These are phyloP conservation scores for Sparassis latifolia DNA, from an alignment of 1,284 basidiomycete species.

Conservation along the genomic window DNA sequence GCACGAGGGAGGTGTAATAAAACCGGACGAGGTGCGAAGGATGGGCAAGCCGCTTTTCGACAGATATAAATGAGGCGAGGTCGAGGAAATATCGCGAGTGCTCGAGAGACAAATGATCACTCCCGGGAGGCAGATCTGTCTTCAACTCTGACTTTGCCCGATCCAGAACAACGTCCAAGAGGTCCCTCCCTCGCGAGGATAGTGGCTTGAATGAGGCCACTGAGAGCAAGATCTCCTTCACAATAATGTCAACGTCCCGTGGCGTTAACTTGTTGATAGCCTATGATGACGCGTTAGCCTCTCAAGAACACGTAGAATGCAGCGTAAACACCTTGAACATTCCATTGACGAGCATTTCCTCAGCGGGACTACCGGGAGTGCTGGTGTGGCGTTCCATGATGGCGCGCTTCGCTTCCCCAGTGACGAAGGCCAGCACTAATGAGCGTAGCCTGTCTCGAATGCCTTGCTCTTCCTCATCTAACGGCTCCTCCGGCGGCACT, in stretches of 20 bases:
- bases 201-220: slow-evolving; percentile 38
- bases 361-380: slow-evolving; percentile 37
- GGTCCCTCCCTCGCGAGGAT: slow-evolving; percentile 32
- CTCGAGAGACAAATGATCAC: slow-evolving; percentile 21
- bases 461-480: slow-evolving; percentile 53
- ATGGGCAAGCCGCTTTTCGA: slow-evolving; percentile 36
- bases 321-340: slow-evolving; percentile 39
- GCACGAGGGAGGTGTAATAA: slow-evolving; percentile 39
- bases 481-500: slow-evolving; percentile 39
- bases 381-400: slow-evolving; percentile 41
- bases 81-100: slow-evolving; percentile 40
- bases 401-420: slow-evolving; percentile 41
- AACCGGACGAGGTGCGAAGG: slow-evolving; percentile 45
- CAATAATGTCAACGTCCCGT: slow-evolving; percentile 38
- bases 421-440: slow-evolving; percentile 55
- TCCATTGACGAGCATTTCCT: slow-evolving; percentile 41
- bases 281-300: slow-evolving; percentile 25
- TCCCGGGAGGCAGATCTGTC: slow-evolving; percentile 25
- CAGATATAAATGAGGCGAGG: slow-evolving; percentile 37
- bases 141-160: slow-evolving; percentile 33
- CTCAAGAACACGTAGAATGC: not conserved
- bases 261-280: slow-evolving; percentile 40
- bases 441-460: slow-evolving; percentile 50
- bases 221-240: slow-evolving; percentile 46
- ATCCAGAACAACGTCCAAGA: slow-evolving; percentile 40